Evolutionary conservation across 1,284 basidiomycete genomes (phyloP).

Genomic region (Tilletia indica): DNA sequence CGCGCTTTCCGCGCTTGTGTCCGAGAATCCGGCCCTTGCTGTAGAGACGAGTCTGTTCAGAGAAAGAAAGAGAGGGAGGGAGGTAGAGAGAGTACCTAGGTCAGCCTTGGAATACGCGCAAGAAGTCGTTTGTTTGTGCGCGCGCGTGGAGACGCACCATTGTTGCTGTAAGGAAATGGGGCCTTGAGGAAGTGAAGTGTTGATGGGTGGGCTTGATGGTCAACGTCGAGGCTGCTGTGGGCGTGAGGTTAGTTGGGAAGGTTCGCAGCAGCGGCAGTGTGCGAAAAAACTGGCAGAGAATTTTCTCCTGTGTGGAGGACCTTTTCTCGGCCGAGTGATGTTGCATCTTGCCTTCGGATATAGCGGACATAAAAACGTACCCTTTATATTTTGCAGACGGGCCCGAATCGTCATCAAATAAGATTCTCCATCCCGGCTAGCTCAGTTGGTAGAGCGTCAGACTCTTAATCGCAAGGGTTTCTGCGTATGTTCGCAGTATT

Average conservation of each 20-base stretch:
- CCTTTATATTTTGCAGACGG: neutral
- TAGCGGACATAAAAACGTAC: no score
- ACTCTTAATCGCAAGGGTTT: conserved; percentile 14
- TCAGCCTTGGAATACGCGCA: no score
- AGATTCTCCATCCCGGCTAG: conserved; percentile 17
- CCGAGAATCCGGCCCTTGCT: conserved; percentile 94
- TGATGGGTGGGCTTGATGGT: neutral
- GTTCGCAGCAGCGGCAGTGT: neutral
- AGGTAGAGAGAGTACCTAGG: neutral
- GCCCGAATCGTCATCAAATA: neutral
- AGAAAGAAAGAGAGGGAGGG: neutral
- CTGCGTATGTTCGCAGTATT: neutral
- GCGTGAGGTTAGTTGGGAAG: conserved; percentile 7
- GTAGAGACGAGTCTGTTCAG: conserved; percentile 69
- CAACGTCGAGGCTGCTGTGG: neutral
- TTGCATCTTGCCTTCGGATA: neutral
- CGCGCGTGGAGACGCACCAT: neutral
- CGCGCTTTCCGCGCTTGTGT: conserved; percentile 97
- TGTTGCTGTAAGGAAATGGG: no score
- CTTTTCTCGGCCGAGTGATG: neutral
- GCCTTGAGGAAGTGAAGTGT: neutral
- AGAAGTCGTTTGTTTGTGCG: neutral
- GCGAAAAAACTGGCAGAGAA: conserved; percentile 9
- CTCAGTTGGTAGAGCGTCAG: conserved; percentile 19
- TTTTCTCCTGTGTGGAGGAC: neutral